A percentile compares a stretch with the other conserved stretches of the same genome.
Conservation (phyloP, 805 yeast genomes). For the Ogataea parapolymorpha region DNA sequence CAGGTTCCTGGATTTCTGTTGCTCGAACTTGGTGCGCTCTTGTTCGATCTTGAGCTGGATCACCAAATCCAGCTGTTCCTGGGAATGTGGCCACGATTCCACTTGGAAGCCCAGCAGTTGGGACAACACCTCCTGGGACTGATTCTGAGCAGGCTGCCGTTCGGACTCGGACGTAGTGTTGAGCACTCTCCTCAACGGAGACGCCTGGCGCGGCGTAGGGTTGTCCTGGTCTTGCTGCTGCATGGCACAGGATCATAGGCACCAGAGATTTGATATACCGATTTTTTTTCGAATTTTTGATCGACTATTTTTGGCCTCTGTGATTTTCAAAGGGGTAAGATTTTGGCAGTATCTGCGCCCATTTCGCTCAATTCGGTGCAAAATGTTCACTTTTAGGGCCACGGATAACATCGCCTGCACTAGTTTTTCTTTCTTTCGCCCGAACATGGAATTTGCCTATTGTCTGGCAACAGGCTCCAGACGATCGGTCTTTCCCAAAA, state of each 20-base stretch:
- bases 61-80: conserved; percentile 37
- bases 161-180: conserved; percentile 3
- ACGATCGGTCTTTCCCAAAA: conserved; percentile 1
- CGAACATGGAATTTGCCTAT: background rate
- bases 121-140: conserved; percentile 7
- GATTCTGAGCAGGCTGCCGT: background rate
- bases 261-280: background rate
- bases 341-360: conserved; percentile 1
- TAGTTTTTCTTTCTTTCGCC: background rate
- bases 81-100: conserved; percentile 32
- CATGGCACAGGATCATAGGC: conserved; percentile 10
- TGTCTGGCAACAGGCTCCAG: conserved; percentile 1
- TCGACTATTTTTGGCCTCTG: background rate
- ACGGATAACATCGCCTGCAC: conserved; percentile 3
- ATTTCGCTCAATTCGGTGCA: conserved; percentile 1
- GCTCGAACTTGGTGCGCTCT: conserved; percentile 41
- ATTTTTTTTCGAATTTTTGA: background rate
- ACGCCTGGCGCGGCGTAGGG: conserved; percentile 12
- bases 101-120: conserved; percentile 13
- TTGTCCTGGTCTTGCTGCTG: conserved; percentile 8
- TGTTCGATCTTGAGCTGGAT: conserved; percentile 39
- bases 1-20: conserved; percentile 33
- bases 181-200: conserved; percentile 15
- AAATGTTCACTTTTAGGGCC: background rate
- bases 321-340: conserved; percentile 7